phyloP scores from a whole-genome alignment of 495 filamentous ascomycete species.

The Neurospora sp. region DNA sequence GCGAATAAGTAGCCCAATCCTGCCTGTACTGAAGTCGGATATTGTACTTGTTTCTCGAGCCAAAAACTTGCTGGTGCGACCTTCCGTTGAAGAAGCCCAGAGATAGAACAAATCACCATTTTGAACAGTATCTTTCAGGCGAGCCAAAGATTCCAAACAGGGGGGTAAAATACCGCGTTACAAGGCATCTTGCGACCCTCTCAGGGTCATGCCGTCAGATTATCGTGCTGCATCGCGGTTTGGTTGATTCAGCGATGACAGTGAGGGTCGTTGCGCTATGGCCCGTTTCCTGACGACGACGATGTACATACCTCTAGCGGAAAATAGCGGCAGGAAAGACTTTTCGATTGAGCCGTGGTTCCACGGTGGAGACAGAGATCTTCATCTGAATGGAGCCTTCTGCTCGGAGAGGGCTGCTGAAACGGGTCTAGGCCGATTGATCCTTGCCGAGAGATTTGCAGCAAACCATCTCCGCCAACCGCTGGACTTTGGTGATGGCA shows the following conservation, averaged over 20 bases:
- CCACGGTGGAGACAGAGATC: constrained; percentile 26
- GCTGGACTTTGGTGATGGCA: neutral
- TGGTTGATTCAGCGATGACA: constrained; percentile 20
- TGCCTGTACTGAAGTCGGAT: neutral
- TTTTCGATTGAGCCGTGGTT: constrained; percentile 17
- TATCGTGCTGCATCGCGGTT: constrained; percentile 14
- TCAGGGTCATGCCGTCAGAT: constrained; percentile 6
- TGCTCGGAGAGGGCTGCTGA: constrained; percentile 27
- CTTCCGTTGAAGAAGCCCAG: neutral
- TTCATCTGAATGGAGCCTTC: constrained; percentile 26
- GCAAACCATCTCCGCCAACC: constrained; percentile 9
- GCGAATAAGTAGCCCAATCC: neutral
- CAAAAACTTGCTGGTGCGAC: neutral
- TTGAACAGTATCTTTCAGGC: neutral
- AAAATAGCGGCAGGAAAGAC: constrained; percentile 11
- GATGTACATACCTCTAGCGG: constrained; percentile 6
- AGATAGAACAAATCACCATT: neutral
- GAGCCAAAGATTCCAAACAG: neutral
- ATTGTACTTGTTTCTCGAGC: neutral
- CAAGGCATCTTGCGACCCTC: neutral
- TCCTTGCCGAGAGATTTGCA: constrained; percentile 17
- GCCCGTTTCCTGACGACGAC: constrained; percentile 1
- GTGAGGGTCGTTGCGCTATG: neutral
- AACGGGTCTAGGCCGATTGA: constrained; percentile 24
- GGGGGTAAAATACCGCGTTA: neutral